Base-by-base conservation (phyloP, 805 yeast species). In the Kodamaea restingae region DNA sequence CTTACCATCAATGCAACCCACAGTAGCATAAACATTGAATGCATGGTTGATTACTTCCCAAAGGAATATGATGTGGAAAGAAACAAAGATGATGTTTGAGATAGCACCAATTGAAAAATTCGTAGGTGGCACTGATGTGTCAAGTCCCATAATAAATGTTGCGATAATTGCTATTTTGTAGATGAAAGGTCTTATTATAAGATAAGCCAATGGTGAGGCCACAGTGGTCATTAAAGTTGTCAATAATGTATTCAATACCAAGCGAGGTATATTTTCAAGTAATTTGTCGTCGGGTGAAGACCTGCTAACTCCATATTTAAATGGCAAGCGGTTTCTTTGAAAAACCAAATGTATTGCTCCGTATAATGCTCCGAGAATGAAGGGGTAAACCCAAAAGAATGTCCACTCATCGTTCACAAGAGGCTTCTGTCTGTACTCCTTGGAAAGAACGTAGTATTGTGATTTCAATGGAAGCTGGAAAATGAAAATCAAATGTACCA, bases 1-100 rank as follows among this genome's bases (percentile, higher is more conserved):
- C 14, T 76, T 78, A 35, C 81, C 80, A 49, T 80, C 82, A 37
- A 84, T 53, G 55, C 91, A 84, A 2, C 93, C 91, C 46, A 82
- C 72, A 10, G 82, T 72, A 40, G 85, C 71, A 53, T 81, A 83
- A 2, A 83, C 82, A 50, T 78, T 69, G 53, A 74, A 84, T 1
- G 79, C 60, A 40, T 75, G 71, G 51, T 81, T 80, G 17, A 74
- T 55, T 7, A 72, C 33, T 50, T 84, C 88, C 76, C 84, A 76
- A 8, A 56, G 48, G 26, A 67, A 51, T 27, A 63, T 56, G 15
- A 63, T 45, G n/a, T 67, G 48, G 44, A 55, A 70, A 21, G 67
- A 61, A 2, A 60, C 51, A 15, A 53, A 51, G 3, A 60, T 52
- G 14, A 67, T 50, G 43, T 54, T 60, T 11, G 60, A 12, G 35